Base-by-base conservation (phyloP, 73 alveolate genomes). In the Blepharisma japonicum region DNA sequence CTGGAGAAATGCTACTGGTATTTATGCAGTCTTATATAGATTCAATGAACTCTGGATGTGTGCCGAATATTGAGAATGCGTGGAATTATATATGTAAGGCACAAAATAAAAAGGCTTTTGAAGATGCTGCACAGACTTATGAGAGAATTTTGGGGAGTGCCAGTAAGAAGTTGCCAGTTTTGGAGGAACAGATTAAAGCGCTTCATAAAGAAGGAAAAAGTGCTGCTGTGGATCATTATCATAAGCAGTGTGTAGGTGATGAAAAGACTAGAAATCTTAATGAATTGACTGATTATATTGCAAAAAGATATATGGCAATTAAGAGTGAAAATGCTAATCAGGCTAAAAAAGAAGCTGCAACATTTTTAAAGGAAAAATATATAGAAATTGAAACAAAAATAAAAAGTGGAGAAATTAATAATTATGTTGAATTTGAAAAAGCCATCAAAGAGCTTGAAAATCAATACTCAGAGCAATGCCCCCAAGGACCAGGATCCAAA, bases 1-100 rank as follows among this genome's bases (percentile, higher is more conserved):
- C 88, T 46, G 96, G 98, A 51, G 91, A 91, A 67, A 91, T 94
- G 94, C 88, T 89, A 38, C 78, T 89, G 55, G 89, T 85, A 68
- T 68, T 92, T 23, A 84, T 90, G 38, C 84, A 79, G 21, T 55
- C 87, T 27, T 92, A 87, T 68, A 95, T 92, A 5, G 81, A 71
- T 9, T 94, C 98, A 7, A 82, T 92, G 39, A 92, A 92, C 72
- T 61, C 81, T 27, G 97, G 97, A 25, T 87, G 88, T 39, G 90
- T 91, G 9, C 97, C 97, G 21, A 87, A 88, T 68, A 86, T 91
- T 50, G 90, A 91, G 53, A 68, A 82, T 14, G 84, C 94, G 8
- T 84, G 91, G 91, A 78, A 84, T 6, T 88, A 91, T 56, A 89
- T 91, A 23, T 91, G 97, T 68, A 91, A 92, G 54, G 88, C 71